Conservation (phyloP, 2,329 filamentous ascomycete genomes). For the Ceratocystiopsis brevicomis region DNA sequence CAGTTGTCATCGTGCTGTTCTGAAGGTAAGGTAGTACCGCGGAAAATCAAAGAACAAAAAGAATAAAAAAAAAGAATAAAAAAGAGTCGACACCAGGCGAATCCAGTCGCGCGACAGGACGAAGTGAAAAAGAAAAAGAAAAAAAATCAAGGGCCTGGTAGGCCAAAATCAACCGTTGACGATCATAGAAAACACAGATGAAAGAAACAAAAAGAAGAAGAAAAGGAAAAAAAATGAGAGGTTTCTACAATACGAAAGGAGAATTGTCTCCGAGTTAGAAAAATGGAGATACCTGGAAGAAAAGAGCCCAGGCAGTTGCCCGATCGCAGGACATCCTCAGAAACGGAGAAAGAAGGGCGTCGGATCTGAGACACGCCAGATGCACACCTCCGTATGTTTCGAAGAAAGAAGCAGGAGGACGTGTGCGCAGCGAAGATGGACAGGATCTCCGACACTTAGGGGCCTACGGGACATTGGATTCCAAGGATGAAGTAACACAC, state of each 20-base stretch:
- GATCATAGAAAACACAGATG: conserved; percentile 21
- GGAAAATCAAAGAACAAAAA: background rate
- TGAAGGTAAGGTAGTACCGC: too few species aligned
- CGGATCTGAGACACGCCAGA: too few species aligned
- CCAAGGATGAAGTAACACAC: too few species aligned
- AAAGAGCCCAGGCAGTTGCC: background rate
- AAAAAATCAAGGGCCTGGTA: conserved; percentile 17
- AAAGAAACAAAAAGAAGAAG: conserved; percentile 7
- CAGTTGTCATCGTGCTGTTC: too few species aligned
- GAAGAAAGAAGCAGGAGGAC: conserved; percentile 3
- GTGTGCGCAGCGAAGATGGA: background rate
- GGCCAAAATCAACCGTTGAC: conserved; percentile 20
- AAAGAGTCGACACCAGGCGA: conserved; percentile 17
- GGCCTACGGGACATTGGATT: too few species aligned
- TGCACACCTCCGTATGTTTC: too few species aligned
- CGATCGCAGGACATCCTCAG: background rate
- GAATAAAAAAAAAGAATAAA: background rate
- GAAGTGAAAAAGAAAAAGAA: conserved; percentile 11
- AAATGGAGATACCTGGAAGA: background rate
- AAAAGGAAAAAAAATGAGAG: conserved; percentile 1
- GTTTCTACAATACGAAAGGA: too few species aligned
- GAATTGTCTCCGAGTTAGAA: too few species aligned
- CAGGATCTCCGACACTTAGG: too few species aligned
- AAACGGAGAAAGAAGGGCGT: background rate
- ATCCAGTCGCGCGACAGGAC: conserved; percentile 22